These are phyloP conservation scores for Ustilago tritici DNA, from an alignment of 1,284 basidiomycete genomes.

Conservation along the genomic window DNA sequence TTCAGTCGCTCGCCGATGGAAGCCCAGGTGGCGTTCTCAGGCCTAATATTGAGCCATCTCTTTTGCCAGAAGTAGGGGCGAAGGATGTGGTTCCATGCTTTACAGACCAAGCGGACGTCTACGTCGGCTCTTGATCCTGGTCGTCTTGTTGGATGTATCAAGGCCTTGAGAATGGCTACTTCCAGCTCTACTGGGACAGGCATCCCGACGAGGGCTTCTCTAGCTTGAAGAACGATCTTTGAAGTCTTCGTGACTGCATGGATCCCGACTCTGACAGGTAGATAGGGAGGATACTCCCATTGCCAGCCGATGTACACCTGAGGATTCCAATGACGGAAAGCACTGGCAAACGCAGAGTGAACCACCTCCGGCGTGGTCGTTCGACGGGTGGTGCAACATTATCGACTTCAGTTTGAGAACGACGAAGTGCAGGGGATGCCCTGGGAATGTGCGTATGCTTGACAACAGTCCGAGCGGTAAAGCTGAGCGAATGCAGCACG, in stretches of 20 bases:
- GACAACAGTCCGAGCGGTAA: conserved; percentile 23
- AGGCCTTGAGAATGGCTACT: not conserved
- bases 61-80: conserved; percentile 18
- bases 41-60: conserved; percentile 21
- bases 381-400: too few species aligned
- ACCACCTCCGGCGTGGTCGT: too few species aligned
- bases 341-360: not conserved
- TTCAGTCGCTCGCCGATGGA: conserved; percentile 13
- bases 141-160: not conserved
- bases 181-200: conserved; percentile 12
- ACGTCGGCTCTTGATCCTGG: not conserved
- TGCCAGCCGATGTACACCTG: conserved; percentile 18
- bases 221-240: not conserved
- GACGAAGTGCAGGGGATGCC: not conserved
- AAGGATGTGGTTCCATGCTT: conserved; percentile 13
- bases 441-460: not conserved
- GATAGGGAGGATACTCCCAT: conserved; percentile 20
- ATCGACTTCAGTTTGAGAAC: too few species aligned
- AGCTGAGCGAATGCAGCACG: conserved; percentile 27
- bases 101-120: conserved; percentile 27
- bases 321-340: conserved; percentile 5
- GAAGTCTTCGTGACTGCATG: not conserved
- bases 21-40: conserved; percentile 4
- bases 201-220: not conserved
- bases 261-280: not conserved